Conservation (phyloP, 768 basidiomycete genomes). For the Tubosaeta sp. region DNA sequence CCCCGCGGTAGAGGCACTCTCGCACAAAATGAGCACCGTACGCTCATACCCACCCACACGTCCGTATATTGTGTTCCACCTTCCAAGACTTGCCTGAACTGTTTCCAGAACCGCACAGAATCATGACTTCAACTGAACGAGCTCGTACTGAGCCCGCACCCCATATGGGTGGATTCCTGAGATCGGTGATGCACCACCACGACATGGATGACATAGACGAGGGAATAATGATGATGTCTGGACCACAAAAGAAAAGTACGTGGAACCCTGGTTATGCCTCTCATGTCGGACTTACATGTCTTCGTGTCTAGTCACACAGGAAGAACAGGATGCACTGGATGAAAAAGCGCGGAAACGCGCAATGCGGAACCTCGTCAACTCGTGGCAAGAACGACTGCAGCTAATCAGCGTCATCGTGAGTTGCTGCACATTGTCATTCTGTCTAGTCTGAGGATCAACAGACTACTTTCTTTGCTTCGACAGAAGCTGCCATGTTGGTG, state of each 20-base stretch:
- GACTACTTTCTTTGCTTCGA: constrained; percentile 63
- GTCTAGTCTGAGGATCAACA: constrained; percentile 16
- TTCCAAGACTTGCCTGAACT: not conserved
- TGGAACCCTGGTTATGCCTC: not conserved
- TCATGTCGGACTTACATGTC: not conserved
- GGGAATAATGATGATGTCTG: not conserved
- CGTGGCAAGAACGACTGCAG: constrained; percentile 61
- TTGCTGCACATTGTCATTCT: not conserved
- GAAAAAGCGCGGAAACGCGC: constrained; percentile 42
- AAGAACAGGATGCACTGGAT: constrained; percentile 47
- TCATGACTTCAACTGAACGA: constrained; percentile 9
- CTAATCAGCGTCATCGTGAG: constrained; percentile 56
- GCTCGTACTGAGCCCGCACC: constrained; percentile 17
- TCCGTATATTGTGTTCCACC: not conserved
- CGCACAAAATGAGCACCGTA: constrained; percentile 7
- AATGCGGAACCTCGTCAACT: constrained; percentile 48
- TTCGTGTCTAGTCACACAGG: constrained; percentile 37
- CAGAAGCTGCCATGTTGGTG: constrained; percentile 49
- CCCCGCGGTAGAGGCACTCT: constrained; percentile 2
- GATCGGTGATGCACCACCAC: constrained; percentile 15
- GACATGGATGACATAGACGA: constrained; percentile 15
- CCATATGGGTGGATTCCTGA: constrained; percentile 15
- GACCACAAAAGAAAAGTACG: constrained; percentile 19
- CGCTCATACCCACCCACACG: constrained; percentile 6
- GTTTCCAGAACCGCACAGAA: constrained; percentile 9